These are phyloP conservation scores for Corylus heterophylla DNA, from an alignment of 306 rosid genomes.

Conservation along the genomic window DNA sequence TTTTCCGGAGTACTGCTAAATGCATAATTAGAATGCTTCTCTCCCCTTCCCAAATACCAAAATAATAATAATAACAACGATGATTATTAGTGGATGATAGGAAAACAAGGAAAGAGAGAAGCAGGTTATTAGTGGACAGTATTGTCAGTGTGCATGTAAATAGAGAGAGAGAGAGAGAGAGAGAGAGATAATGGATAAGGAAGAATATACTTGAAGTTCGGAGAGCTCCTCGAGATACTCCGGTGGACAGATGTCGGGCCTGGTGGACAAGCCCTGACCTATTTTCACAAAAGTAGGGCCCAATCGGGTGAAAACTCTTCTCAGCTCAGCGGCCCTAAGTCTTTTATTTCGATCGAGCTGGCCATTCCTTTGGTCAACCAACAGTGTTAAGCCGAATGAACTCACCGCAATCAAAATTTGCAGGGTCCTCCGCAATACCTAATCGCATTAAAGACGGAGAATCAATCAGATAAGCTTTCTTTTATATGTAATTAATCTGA, in stretches of 20 bases:
- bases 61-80: background rate
- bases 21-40: background rate
- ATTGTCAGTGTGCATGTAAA: background rate
- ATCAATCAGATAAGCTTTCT: background rate
- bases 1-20: too few relatives aligned
- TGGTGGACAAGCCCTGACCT: slow-evolving; percentile 92
- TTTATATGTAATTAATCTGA: background rate
- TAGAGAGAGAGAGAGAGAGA: background rate
- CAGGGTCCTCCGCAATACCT: slow-evolving; percentile 75
- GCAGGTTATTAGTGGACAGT: background rate
- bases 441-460: background rate
- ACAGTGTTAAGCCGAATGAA: slow-evolving; percentile 58
- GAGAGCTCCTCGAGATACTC: slow-evolving; percentile 92
- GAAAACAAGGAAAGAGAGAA: background rate
- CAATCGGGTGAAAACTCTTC: slow-evolving; percentile 56
- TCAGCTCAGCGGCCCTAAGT: slow-evolving; percentile 72
- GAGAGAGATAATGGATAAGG: background rate
- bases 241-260: slow-evolving; percentile 89
- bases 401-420: slow-evolving; percentile 55
- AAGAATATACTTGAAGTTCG: slow-evolving; percentile 68
- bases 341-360: slow-evolving; percentile 56
- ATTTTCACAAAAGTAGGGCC: slow-evolving; percentile 99
- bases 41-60: background rate
- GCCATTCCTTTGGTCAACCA: slow-evolving; percentile 66
- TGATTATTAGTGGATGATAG: background rate